A percentile compares a stretch with the other conserved stretches of the same genome.
phyloP scores from a whole-genome alignment of 805 yeast species.

The Cyberlindnera xylosilytica region DNA sequence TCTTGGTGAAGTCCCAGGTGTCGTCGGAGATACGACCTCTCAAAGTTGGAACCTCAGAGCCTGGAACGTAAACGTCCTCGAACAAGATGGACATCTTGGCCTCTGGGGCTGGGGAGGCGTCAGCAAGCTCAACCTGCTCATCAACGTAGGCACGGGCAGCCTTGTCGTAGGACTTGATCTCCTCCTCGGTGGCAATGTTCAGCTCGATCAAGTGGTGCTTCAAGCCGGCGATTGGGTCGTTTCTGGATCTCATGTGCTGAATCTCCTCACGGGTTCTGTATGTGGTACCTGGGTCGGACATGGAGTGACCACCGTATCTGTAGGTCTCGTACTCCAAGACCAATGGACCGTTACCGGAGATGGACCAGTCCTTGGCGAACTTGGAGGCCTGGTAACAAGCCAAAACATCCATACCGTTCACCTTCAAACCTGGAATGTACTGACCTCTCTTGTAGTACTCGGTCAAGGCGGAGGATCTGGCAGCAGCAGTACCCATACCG shows the following conservation, averaged over 20 bases:
- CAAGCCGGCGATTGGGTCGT: constrained; percentile 96
- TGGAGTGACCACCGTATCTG: constrained; percentile 99
- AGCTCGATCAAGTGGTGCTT: constrained; percentile 81
- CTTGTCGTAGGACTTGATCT: constrained; percentile 91
- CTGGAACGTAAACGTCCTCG: constrained; percentile 95
- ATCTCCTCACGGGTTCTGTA: constrained; percentile 99
- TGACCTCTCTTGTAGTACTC: constrained; percentile 99
- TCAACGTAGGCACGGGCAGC: constrained; percentile 94
- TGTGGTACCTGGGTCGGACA: constrained; percentile 99
- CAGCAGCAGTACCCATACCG: constrained; percentile 99
- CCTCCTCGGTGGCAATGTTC: constrained; percentile 88
- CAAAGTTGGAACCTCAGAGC: constrained; percentile 85
- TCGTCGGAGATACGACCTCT: constrained; percentile 98
- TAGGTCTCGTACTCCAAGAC: constrained; percentile 97
- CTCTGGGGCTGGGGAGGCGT: constrained; percentile 91
- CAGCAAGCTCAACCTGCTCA: constrained; percentile 91
- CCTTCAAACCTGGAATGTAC: constrained; percentile 97
- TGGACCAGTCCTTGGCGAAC: constrained; percentile 95
- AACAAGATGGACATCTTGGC: constrained; percentile 91
- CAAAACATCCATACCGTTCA: constrained; percentile 97
- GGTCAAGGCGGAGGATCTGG: constrained; percentile 94
- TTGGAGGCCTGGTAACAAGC: constrained; percentile 95
- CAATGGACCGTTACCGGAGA: constrained; percentile 91
- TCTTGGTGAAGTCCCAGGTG: constrained; percentile 73
- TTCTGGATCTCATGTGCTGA: constrained; percentile 98